These are phyloP conservation scores for Sisymbrium altissimum DNA, from an alignment of 345 rosid species.

Conservation along the genomic window DNA sequence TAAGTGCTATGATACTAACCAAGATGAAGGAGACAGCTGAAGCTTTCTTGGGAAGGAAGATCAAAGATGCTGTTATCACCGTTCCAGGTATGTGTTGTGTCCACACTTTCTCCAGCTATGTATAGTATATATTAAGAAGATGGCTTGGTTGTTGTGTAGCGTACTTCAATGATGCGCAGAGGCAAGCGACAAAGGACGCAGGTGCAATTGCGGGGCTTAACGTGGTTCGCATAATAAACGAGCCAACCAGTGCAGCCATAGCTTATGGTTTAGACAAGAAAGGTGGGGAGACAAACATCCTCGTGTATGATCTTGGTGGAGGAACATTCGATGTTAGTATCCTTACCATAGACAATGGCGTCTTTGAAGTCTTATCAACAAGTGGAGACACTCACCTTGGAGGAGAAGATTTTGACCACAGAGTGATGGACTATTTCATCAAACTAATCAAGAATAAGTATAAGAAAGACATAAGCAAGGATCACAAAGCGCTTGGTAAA, in stretches of 20 bases:
- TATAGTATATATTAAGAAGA: neutral
- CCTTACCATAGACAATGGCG: constrained; percentile 47
- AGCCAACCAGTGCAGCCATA: constrained; percentile 60
- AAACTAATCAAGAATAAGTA: constrained; percentile 48
- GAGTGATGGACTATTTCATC: constrained; percentile 54
- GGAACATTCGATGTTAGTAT: constrained; percentile 57
- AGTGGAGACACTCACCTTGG: constrained; percentile 56
- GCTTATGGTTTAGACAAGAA: constrained; percentile 54
- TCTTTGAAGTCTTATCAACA: constrained; percentile 51
- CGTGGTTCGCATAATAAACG: constrained; percentile 54
- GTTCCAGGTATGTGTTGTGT: constrained; percentile 42
- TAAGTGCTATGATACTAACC: constrained; percentile 52
- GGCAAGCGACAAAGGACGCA: constrained; percentile 56
- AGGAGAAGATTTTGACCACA: constrained; percentile 56
- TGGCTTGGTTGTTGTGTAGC: constrained; percentile 19
- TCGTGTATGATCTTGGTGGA: constrained; percentile 57
- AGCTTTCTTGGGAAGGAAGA: constrained; percentile 49
- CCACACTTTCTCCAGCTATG: neutral
- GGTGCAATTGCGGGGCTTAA: constrained; percentile 48
- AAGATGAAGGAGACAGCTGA: constrained; percentile 69
- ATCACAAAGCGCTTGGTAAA: constrained; percentile 48
- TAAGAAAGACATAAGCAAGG: constrained; percentile 42
- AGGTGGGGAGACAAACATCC: constrained; percentile 40
- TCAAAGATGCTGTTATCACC: constrained; percentile 54
- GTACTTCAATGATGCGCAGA: constrained; percentile 50